These are phyloP conservation scores for Dittrichia graveolens DNA, from an alignment of 129 eudicot species.

Conservation along the genomic window DNA sequence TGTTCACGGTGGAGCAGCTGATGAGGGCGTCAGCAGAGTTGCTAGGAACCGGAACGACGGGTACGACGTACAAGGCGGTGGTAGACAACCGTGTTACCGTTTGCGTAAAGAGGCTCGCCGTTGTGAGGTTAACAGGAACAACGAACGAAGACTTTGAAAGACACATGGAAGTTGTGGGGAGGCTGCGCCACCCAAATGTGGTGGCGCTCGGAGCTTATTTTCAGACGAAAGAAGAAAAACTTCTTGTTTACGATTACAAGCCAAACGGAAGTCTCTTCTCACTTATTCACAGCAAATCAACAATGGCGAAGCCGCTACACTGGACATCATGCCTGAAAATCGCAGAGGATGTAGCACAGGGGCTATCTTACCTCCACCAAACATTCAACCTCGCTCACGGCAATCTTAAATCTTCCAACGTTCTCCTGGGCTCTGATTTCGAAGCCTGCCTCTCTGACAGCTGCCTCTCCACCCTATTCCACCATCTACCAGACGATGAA, in stretches of 20 bases:
- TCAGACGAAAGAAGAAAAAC: slow-evolving; percentile 68
- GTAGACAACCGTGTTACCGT: slow-evolving; percentile 70
- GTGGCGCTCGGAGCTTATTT: slow-evolving; percentile 74
- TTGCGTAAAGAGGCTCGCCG: slow-evolving; percentile 75
- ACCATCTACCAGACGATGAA: slow-evolving; percentile 22
- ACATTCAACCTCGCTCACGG: slow-evolving; percentile 83
- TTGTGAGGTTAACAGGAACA: slow-evolving; percentile 42
- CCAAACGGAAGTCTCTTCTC: slow-evolving; percentile 81
- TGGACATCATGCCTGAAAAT: slow-evolving; percentile 96
- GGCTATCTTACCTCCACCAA: slow-evolving; percentile 83
- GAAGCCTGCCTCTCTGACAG: slow-evolving; percentile 84
- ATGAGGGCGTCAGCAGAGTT: slow-evolving; percentile 85
- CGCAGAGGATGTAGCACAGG: slow-evolving; percentile 89
- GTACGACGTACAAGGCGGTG: slow-evolving; percentile 80
- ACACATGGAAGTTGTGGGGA: slow-evolving; percentile 75
- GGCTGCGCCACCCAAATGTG: slow-evolving; percentile 71
- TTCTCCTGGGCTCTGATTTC: slow-evolving; percentile 85
- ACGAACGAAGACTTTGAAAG: slow-evolving; percentile 59
- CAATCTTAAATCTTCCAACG: slow-evolving; percentile 79
- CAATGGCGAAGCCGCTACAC: slow-evolving; percentile 73
- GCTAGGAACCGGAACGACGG: slow-evolving; percentile 68
- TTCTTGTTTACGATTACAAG: slow-evolving; percentile 74
- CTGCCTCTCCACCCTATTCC: slow-evolving; percentile 52
- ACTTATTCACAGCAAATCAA: slow-evolving; percentile 82
- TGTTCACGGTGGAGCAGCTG: slow-evolving; percentile 74